Evolutionary conservation across 192 early-diverging fungal genomes (phyloP).

Genomic region (Coemansia sp.): DNA sequence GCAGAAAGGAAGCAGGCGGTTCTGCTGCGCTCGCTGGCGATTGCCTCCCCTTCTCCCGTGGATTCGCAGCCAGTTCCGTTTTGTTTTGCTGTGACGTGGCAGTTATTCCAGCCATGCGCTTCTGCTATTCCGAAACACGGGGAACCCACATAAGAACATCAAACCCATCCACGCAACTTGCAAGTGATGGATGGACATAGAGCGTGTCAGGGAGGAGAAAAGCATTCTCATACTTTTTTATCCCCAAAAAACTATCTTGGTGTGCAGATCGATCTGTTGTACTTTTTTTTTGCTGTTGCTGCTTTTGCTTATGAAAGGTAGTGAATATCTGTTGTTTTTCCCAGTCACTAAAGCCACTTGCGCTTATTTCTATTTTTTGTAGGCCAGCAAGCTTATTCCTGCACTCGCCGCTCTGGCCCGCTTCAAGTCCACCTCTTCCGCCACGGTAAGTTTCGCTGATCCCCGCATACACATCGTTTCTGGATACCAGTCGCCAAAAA

Average conservation of each 20-base stretch:
- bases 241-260: background rate
- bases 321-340: too few relatives aligned
- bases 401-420: conserved; percentile 48
- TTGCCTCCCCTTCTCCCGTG: too few relatives aligned
- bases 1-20: background rate
- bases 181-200: too few relatives aligned
- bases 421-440: conserved; percentile 57
- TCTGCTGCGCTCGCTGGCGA: too few relatives aligned
- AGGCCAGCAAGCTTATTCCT: conserved; percentile 42
- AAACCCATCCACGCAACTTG: too few relatives aligned
- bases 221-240: too few relatives aligned
- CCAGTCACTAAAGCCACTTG: too few relatives aligned
- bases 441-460: conserved; percentile 56
- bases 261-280: conserved; percentile 3
- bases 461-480: background rate
- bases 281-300: background rate
- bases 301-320: background rate
- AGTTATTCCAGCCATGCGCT: background rate
- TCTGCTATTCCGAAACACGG: background rate
- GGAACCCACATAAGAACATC: background rate
- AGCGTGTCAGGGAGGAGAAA: too few relatives aligned
- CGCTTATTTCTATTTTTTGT: conserved; percentile 8
- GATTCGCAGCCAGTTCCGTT: background rate
- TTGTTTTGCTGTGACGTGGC: background rate
- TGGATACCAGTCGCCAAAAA: background rate